Conservation (phyloP, 805 yeast genomes). For the Candida pseudofarinosa region DNA sequence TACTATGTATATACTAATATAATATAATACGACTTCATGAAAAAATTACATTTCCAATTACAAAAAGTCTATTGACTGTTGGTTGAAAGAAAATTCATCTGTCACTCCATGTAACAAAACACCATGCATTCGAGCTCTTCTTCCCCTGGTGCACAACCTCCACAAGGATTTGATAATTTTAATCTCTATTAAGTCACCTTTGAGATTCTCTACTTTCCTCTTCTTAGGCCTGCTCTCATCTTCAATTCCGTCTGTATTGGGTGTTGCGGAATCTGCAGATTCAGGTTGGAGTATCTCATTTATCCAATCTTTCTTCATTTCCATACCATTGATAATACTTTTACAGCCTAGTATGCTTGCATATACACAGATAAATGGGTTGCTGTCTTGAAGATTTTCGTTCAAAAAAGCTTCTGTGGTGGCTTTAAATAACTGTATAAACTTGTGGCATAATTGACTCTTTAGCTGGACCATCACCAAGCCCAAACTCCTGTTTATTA, state of each 20-base stretch:
- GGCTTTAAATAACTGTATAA: conserved; percentile 22
- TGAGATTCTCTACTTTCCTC: conserved; percentile 7
- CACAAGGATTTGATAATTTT: conserved; percentile 41
- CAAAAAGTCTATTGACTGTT: conserved; percentile 7
- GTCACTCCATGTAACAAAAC: conserved; percentile 28
- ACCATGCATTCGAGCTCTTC: conserved; percentile 21
- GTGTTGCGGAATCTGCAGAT: background rate
- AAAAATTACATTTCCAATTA: conserved; percentile 1
- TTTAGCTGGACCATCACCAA: conserved; percentile 24
- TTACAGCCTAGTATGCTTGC: conserved; percentile 25
- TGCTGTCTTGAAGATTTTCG: conserved; percentile 13
- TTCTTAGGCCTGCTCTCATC: conserved; percentile 8
- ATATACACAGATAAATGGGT: conserved; percentile 16
- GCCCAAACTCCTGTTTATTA: conserved; percentile 23
- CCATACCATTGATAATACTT: conserved; percentile 30
- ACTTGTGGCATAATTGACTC: conserved; percentile 17
- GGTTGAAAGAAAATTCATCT: conserved; percentile 13
- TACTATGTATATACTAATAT: background rate
- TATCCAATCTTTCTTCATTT: conserved; percentile 32
- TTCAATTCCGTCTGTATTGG: background rate
- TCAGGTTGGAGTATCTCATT: conserved; percentile 16
- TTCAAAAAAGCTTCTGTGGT: conserved; percentile 12
- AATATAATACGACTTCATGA: background rate
- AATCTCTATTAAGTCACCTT: conserved; percentile 42
- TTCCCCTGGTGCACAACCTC: conserved; percentile 27